Conservation (phyloP, 495 filamentous ascomycete genomes). For the Penicillium lividum region DNA sequence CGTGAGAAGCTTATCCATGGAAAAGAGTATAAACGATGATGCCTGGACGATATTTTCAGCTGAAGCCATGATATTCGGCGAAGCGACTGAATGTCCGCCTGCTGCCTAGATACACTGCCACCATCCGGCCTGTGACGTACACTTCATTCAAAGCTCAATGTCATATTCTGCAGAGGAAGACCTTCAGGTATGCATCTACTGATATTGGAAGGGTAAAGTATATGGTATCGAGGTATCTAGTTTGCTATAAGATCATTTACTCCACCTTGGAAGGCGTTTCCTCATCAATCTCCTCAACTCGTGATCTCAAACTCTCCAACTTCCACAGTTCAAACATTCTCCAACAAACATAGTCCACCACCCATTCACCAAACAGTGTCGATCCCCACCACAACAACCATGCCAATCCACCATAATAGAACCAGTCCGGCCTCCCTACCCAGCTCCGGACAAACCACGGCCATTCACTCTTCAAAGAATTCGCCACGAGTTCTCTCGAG, state of each 20-base stretch:
- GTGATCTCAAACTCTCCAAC: not conserved
- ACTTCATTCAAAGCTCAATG: not conserved
- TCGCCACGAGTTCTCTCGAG: not conserved
- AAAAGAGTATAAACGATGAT: not conserved
- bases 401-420: not conserved
- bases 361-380: not conserved
- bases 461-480: not conserved
- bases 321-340: conserved; percentile 1
- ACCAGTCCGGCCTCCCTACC: not conserved
- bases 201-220: not conserved
- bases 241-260: not conserved
- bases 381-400: not conserved
- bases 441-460: not conserved
- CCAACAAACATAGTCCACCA: not conserved
- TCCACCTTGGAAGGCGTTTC: not conserved
- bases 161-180: not conserved
- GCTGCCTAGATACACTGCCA: not conserved
- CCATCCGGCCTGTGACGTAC: not conserved
- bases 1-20: not conserved
- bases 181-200: not conserved
- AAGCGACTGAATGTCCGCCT: not conserved
- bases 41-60: not conserved
- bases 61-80: not conserved
- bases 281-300: not conserved
- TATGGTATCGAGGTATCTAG: not conserved